These are phyloP conservation scores for Cryptococcus sp. DNA, from an alignment of 1,284 basidiomycete species.

Conservation along the genomic window DNA sequence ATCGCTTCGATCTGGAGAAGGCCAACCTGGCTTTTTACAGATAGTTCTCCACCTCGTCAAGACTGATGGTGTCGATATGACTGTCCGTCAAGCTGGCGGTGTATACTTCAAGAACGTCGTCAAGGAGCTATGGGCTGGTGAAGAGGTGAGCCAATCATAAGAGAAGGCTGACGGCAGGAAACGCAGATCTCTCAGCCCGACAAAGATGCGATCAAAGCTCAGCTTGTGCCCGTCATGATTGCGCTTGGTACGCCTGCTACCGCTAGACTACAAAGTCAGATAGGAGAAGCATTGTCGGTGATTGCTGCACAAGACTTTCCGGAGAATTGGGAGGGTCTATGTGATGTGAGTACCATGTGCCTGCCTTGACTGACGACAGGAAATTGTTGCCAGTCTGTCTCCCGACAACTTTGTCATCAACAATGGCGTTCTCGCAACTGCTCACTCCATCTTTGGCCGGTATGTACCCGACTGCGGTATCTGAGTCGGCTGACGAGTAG, in stretches of 20 bases:
- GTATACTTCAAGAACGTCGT: conserved; percentile 86
- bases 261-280: conserved; percentile 58
- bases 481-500: conserved; percentile 25
- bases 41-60: conserved; percentile 67
- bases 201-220: conserved; percentile 51
- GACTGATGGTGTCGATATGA: conserved; percentile 52
- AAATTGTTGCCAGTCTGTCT: conserved; percentile 76
- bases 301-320: conserved; percentile 88
- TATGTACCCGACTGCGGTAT: conserved; percentile 42
- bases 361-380: conserved; percentile 51
- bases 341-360: conserved; percentile 61
- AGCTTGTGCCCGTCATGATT: conserved; percentile 55
- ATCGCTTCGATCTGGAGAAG: conserved; percentile 61
- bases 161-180: conserved; percentile 23
- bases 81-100: conserved; percentile 72
- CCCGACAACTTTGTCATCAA: conserved; percentile 77
- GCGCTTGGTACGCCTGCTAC: conserved; percentile 49
- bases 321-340: conserved; percentile 72
- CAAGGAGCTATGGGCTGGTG: conserved; percentile 69
- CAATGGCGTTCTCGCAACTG: conserved; percentile 84
- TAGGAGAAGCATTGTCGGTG: conserved; percentile 82
- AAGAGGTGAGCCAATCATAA: conserved; percentile 57
- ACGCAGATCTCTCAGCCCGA: conserved; percentile 40
- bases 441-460: conserved; percentile 89
- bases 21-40: conserved; percentile 72